phyloP scores from a whole-genome alignment of 2,329 filamentous ascomycete genomes.

The Tolypocladium album region DNA sequence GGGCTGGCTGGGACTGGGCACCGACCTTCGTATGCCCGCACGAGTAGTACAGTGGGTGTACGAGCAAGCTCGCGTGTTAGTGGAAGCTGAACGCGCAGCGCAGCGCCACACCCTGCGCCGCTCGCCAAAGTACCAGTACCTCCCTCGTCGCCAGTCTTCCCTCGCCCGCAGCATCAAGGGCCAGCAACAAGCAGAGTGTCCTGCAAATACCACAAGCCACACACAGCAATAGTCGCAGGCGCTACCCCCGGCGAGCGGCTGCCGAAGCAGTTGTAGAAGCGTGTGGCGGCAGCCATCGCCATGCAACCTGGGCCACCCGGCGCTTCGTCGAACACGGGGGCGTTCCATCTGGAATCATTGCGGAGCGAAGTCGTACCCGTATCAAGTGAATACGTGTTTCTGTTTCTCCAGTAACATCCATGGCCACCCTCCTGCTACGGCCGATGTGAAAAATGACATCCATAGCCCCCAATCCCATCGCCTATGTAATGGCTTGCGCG shows the following conservation, averaged over 20 bases:
- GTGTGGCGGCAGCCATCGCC: neutral
- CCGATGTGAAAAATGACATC: neutral
- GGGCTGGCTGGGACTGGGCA: neutral
- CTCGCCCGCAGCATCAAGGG: neutral
- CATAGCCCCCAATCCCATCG: neutral
- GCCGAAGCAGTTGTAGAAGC: neutral
- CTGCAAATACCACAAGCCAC: neutral
- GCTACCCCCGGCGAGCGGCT: neutral
- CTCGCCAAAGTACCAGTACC: neutral
- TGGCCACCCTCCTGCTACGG: neutral
- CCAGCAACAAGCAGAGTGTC: neutral
- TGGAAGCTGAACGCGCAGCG: conserved; percentile 5
- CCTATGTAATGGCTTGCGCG: neutral
- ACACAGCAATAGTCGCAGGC: neutral
- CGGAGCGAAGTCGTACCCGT: neutral
- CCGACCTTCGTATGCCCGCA: neutral
- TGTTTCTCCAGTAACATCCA: neutral
- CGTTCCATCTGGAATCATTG: neutral
- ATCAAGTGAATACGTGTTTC: neutral
- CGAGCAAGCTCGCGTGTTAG: neutral
- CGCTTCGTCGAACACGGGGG: conserved; percentile 4
- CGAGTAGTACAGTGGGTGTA: no score
- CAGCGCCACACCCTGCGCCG: conserved; percentile 1
- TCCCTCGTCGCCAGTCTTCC: neutral
- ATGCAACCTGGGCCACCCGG: neutral